Evolutionary conservation across 495 filamentous ascomycete genomes (phyloP).

Genomic region (Penicillium herquei): DNA sequence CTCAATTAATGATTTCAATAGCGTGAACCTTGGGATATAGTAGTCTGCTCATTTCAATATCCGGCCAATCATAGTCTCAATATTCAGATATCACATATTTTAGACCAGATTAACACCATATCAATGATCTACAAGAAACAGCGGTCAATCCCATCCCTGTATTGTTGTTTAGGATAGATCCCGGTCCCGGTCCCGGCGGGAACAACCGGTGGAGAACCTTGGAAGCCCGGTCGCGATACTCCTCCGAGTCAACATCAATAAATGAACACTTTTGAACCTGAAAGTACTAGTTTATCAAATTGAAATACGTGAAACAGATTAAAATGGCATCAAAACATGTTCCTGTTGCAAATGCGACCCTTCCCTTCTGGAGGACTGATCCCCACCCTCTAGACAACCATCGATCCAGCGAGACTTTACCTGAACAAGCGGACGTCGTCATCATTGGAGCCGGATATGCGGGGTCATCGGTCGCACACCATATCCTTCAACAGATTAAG

Average conservation of each 20-base stretch:
- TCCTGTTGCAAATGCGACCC: constrained; percentile 51
- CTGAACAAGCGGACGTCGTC: constrained; percentile 60
- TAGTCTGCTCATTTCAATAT: no score
- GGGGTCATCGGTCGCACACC: constrained; percentile 63
- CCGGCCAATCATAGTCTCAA: no score
- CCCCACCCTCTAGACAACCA: constrained; percentile 53
- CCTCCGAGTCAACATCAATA: not conserved
- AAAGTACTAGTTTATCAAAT: no score
- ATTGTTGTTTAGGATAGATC: not conserved
- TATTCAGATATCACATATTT: no score
- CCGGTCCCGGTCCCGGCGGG: constrained; percentile 8
- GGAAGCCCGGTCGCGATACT: not conserved
- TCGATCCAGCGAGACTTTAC: constrained; percentile 62
- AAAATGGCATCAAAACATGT: constrained; percentile 15
- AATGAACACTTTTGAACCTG: not conserved
- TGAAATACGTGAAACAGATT: not conserved
- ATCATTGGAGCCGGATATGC: constrained; percentile 74
- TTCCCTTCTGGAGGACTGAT: constrained; percentile 73
- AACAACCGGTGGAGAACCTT: constrained; percentile 6
- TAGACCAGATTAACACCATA: not conserved
- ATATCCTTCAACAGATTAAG: constrained; percentile 49
- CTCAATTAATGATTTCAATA: no score
- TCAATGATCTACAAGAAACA: not conserved
- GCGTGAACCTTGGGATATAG: no score
- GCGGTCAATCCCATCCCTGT: not conserved